Percentiles rank a stretch among this genome's conserved stretches.
Evolutionary conservation across 257 asterid species (phyloP).

Genomic region (Jaltomata sinuosa): DNA sequence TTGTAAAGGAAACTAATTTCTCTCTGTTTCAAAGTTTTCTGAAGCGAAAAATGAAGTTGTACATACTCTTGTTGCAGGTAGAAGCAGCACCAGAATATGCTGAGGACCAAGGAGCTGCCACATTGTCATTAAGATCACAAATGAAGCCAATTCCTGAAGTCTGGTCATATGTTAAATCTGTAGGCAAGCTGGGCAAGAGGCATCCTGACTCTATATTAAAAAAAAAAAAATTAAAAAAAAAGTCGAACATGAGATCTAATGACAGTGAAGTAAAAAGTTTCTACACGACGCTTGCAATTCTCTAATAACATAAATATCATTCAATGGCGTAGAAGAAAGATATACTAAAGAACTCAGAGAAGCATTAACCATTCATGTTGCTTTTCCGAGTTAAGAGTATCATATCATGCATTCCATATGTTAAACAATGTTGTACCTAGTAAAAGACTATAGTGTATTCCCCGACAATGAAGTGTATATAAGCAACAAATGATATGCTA

Average conservation of each 20-base stretch:
- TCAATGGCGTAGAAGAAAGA: not conserved
- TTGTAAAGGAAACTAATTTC: not conserved
- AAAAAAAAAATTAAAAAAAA: not conserved
- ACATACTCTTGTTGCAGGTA: conserved; percentile 16
- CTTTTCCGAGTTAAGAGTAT: not conserved
- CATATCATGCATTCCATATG: not conserved
- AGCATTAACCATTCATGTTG: not conserved
- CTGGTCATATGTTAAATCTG: conserved; percentile 15
- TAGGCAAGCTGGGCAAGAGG: conserved; percentile 16
- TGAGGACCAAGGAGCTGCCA: conserved; percentile 20
- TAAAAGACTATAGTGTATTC: not conserved
- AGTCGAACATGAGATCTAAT: not conserved
- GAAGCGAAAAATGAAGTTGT: not conserved
- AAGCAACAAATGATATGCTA: not conserved
- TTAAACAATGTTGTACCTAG: not conserved
- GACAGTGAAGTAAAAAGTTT: not conserved
- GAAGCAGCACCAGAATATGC: not conserved
- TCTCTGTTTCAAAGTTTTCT: not conserved
- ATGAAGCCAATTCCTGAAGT: conserved; percentile 21
- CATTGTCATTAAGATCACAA: conserved; percentile 19
- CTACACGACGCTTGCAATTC: not conserved
- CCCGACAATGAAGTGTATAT: not conserved
- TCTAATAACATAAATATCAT: not conserved
- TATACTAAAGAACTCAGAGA: not conserved
- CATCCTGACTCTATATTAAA: conserved; percentile 17